Base-by-base conservation (phyloP, 257 asterid species). In the Linderniella brevidens region DNA sequence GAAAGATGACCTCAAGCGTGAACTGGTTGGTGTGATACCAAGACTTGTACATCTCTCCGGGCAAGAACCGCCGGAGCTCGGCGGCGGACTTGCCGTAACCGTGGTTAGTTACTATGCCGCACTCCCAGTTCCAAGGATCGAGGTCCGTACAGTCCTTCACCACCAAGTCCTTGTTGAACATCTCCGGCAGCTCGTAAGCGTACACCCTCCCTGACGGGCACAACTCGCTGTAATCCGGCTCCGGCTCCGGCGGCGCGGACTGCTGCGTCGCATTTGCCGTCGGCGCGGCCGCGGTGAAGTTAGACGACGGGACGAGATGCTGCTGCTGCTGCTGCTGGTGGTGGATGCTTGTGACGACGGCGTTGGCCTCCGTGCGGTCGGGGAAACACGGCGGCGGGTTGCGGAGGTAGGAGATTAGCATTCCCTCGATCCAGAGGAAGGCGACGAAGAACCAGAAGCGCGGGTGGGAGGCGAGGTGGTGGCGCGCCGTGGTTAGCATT, bases 1-100 rank as follows among this genome's bases (percentile, higher is more conserved):
- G 95, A 38, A 78, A 80, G 6, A 87, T 56, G 0, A 78, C 55
- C 70, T 87, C 97, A 0, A 69, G 55, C 0, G 95, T 59, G 62
- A 75, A 87, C 62, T 80, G 93, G 44, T 87, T 83, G 0, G 97
- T 87, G 19, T 78, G 75, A 68, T 87, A 82, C 97, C 95, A 87
- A 17, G 88, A 74, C 49, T 72, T 67, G 37, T 66, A 11, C 5
- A 80, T 56, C 46, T 70, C 68, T 10, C 49, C 74, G n/a, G 93
- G 95, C 16, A 87, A n/a, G 56, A 70, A 35, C 51, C 56, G 62
- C 61, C 92, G 62, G 67, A 64, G 67, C 63, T 68, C 93, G 6
- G 60, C 5, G 36, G 93, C 80, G 41, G 62, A 50, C 40, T 57
- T 66, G 39, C 97, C 97, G 63, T 69, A 87, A 0, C 97, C 95